Percentiles rank a stretch among this genome's conserved stretches.
Conservation (phyloP, 2,329 filamentous ascomycete genomes). For the Teratosphaeria destructans region DNA sequence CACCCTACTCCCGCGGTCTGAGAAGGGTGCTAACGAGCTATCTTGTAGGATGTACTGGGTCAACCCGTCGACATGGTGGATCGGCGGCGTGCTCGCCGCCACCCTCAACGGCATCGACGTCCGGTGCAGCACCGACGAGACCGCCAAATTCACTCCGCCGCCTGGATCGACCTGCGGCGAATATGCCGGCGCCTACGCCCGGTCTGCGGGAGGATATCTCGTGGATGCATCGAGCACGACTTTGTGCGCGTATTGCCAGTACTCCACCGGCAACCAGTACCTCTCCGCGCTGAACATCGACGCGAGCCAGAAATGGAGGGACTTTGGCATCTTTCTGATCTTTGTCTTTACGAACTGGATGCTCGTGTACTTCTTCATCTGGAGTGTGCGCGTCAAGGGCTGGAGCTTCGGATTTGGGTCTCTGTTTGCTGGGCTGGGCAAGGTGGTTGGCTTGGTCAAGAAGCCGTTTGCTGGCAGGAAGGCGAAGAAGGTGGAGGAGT, state of each 20-base stretch:
- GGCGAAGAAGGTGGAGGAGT: neutral
- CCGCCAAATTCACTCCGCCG: constrained; percentile 56
- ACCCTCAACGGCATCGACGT: constrained; percentile 44
- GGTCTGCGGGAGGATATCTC: constrained; percentile 49
- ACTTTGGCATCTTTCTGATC: constrained; percentile 62
- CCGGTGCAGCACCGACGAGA: constrained; percentile 42
- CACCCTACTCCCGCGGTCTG: too few relatives aligned
- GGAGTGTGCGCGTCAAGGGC: constrained; percentile 57
- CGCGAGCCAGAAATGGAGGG: constrained; percentile 55
- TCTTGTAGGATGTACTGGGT: constrained; percentile 44
- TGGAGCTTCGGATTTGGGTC: constrained; percentile 60
- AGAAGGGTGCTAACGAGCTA: neutral
- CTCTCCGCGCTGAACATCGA: constrained; percentile 48
- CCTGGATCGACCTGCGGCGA: constrained; percentile 51
- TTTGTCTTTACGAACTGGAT: constrained; percentile 63
- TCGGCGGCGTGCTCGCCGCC: constrained; percentile 57
- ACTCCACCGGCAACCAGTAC: constrained; percentile 55
- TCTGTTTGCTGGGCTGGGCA: constrained; percentile 42
- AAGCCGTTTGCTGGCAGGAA: constrained; percentile 20
- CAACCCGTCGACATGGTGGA: constrained; percentile 62
- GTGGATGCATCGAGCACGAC: constrained; percentile 48
- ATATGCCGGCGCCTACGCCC: constrained; percentile 54
- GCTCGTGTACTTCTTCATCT: constrained; percentile 62
- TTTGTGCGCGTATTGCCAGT: constrained; percentile 62
- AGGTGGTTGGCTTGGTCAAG: constrained; percentile 28